Evolutionary conservation across 805 yeast species (phyloP).

Genomic region (Candida silvatica): DNA sequence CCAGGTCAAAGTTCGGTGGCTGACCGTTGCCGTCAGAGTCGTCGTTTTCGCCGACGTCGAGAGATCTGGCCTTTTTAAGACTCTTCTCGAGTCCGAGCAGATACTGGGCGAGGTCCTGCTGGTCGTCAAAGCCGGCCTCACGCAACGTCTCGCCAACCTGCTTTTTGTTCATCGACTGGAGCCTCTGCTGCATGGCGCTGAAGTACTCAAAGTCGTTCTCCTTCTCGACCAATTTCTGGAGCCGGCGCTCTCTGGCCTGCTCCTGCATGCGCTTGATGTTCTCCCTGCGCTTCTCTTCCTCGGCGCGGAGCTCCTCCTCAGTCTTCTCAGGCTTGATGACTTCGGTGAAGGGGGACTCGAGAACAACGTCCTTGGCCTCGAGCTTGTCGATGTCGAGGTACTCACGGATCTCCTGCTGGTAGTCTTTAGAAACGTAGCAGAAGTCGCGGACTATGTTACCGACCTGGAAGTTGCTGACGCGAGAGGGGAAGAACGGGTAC

Average conservation of each 20-base stretch:
- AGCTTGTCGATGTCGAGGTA: slow-evolving; percentile 55
- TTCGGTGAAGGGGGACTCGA: slow-evolving; percentile 76
- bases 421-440: slow-evolving; percentile 70
- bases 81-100: slow-evolving; percentile 57
- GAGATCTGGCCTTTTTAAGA: slow-evolving; percentile 56
- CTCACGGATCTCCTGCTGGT: slow-evolving; percentile 49
- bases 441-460: slow-evolving; percentile 62
- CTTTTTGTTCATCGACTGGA: slow-evolving; percentile 41
- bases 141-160: slow-evolving; percentile 48
- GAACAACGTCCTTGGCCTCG: slow-evolving; percentile 60
- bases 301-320: slow-evolving; percentile 71
- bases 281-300: slow-evolving; percentile 74
- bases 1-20: slow-evolving; percentile 60
- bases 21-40: slow-evolving; percentile 27
- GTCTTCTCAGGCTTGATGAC: slow-evolving; percentile 62
- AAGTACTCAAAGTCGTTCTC: slow-evolving; percentile 76
- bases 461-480: slow-evolving; percentile 53
- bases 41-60: slow-evolving; percentile 53
- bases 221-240: slow-evolving; percentile 72
- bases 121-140: slow-evolving; percentile 72
- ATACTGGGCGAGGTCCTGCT: slow-evolving; percentile 62
- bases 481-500: slow-evolving; percentile 87
- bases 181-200: slow-evolving; percentile 42
- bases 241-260: slow-evolving; percentile 79
- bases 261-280: slow-evolving; percentile 86